Base-by-base conservation (phyloP, 2,329 filamentous ascomycete species). In the Chalaropsis thielavioides region DNA sequence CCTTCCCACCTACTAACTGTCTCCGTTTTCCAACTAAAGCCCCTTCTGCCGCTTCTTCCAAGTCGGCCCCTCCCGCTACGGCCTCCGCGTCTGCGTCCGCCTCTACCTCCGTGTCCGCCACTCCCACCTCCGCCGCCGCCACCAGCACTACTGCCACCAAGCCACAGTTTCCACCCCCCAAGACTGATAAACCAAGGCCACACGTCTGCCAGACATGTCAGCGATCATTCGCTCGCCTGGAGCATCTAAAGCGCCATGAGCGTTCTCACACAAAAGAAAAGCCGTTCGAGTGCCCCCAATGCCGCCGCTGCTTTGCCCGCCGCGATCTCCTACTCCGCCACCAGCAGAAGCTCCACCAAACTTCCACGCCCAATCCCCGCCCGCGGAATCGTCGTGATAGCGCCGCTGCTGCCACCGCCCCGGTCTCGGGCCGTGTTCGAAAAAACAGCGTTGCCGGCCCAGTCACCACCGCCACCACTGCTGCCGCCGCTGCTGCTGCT, bases 251-350 rank as follows among this genome's bases (percentile, higher is more conserved):
- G 78, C 88, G 94, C 68, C 94, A 99, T 76, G 94, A 97, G 77
- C 85, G 94, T 68, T 96, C 91, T n/a, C 92, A 96, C 74, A 96
- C 92, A 56, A 96, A 99, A 75, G 92, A 99, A 77, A 99, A 99
- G 79, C 94, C 94, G 0, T 99, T 99, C 71, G 91, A 96, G 76
- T 99, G 94, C 72, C 90, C 90, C 35, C 90, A 97, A 75, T 99
- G 94, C 76, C 83, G 90, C 44, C 80, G 94, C 76, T 97, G 94
- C 77, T 99, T 99, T 76, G 94, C 94, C 67, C 85, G 94, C 68
- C 85, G 94, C 69, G 94, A 99, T 75, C 77, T 99, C 70, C 81
- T 99, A 64, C 79, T 99, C 69, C 85, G 94, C 67, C 94, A 99
- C 76, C 94, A 99, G 80, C 94, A 99, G 80, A 99, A 99, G 80